phyloP scores from a whole-genome alignment of 1,284 basidiomycete species.

The Bondarzewia mesenterica region DNA sequence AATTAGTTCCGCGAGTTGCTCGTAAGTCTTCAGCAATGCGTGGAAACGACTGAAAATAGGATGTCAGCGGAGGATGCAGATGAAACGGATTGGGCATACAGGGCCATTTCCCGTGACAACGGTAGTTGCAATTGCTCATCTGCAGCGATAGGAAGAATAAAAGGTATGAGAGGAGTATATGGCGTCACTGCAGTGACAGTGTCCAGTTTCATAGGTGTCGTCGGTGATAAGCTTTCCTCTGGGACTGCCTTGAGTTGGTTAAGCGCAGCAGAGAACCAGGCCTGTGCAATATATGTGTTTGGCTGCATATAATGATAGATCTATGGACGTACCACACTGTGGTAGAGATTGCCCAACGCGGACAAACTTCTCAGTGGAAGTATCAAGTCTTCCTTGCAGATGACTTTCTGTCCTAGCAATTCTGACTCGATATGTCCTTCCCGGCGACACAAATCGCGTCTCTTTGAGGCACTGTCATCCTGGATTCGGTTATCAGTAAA shows the following conservation, averaged over 20 bases:
- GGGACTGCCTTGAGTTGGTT: slow-evolving; percentile 54
- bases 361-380: slow-evolving; percentile 69
- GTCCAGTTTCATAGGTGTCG: slow-evolving; percentile 40
- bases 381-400: slow-evolving; percentile 68
- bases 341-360: slow-evolving; percentile 75
- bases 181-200: slow-evolving; percentile 41
- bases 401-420: slow-evolving; percentile 42
- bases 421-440: slow-evolving; percentile 73
- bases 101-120: slow-evolving; percentile 78
- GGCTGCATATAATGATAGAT: neutral
- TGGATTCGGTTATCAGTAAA: slow-evolving; percentile 15
- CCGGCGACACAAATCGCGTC: slow-evolving; percentile 55
- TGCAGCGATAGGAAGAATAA: slow-evolving; percentile 26
- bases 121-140: slow-evolving; percentile 59
- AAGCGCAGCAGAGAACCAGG: slow-evolving; percentile 75
- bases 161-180: slow-evolving; percentile 38
- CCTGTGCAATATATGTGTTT: slow-evolving; percentile 35
- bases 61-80: slow-evolving; percentile 53
- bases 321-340: slow-evolving; percentile 65
- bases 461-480: slow-evolving; percentile 33
- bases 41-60: slow-evolving; percentile 68
- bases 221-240: slow-evolving; percentile 48
- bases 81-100: slow-evolving; percentile 59
- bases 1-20: slow-evolving; percentile 80
- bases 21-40: slow-evolving; percentile 83